Base-by-base conservation (phyloP, 2,329 filamentous ascomycete genomes). In the Mariannaea sp. region DNA sequence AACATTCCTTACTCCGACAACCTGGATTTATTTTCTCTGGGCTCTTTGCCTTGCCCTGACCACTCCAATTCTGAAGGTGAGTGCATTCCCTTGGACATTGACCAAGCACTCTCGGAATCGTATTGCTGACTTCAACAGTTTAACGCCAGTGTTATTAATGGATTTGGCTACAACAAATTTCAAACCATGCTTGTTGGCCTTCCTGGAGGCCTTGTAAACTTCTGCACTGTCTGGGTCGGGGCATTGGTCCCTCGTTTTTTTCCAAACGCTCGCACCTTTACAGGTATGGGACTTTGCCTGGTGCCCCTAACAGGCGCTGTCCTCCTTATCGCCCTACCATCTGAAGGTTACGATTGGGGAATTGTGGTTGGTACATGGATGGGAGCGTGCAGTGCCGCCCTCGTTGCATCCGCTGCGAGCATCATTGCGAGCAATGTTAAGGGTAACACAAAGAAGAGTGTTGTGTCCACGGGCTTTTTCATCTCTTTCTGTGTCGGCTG, bases 401-500 rank as follows among this genome's bases (percentile, higher is more conserved):
- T 56, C 2, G 29, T 67, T 1, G 61, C 61, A 38, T 52, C 56
- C 1, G 55, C 56, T 10, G 59, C 55, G 1, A 54, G 57, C 5
- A 56, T 69, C 19, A 55, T 67, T 40, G 66, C 65, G 1, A 64
- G 63, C 12, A 80, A 80, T 49, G 71, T 80, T 20, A 77, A 78
- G 45, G 77, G 79, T 0, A 80, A 80, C 60, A 80, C 78, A 1
- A 81, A 80, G 59, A 73, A 75, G 3, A 68, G 76, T 7, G 67
- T 76, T 3, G 73, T 77, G 22, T 78, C 74, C 44, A 71, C 73
- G 5, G 70, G 79, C 61, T 80, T 79, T 63, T 80, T 80, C 64
- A 75, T 80, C 20, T 76, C 75, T 1, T 80, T 80, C 59, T 77
- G 74, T 36, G 75, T 40, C 1, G 54, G 56, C 7, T 56, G 53